Conservation (phyloP, 2,329 filamentous ascomycete species). For the Aspergillus latus region DNA sequence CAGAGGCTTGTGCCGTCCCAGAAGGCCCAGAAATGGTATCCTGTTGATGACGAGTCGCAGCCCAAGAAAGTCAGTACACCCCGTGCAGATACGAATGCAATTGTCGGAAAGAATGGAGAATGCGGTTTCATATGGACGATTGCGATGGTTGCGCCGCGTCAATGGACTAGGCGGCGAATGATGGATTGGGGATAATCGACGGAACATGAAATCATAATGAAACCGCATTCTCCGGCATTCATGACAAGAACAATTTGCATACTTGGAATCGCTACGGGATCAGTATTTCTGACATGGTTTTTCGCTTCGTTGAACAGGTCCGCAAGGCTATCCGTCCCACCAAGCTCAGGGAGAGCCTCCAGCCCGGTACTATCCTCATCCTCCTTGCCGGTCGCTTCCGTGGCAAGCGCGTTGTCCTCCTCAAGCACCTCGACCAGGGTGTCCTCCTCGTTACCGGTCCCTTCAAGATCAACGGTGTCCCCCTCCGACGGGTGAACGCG, state of each 20-base stretch:
- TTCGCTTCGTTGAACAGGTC: slow-evolving; percentile 59
- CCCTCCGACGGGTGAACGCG: slow-evolving; percentile 71
- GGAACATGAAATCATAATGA: slow-evolving; percentile 24
- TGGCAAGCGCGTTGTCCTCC: slow-evolving; percentile 98
- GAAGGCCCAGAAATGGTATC: slow-evolving; percentile 99
- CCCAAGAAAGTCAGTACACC: slow-evolving; percentile 85
- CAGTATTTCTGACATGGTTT: slow-evolving; percentile 27
- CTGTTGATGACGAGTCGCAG: slow-evolving; percentile 84
- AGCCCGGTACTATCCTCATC: slow-evolving; percentile 95
- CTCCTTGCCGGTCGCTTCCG: slow-evolving; percentile 99
- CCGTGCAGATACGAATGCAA: slow-evolving; percentile 18
- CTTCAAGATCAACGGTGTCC: slow-evolving; percentile 99
- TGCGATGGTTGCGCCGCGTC: slow-evolving; percentile 32
- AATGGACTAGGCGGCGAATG: slow-evolving; percentile 16
- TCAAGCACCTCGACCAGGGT: slow-evolving; percentile 96
- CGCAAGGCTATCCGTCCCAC: slow-evolving; percentile 91
- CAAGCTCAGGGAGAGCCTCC: slow-evolving; percentile 82
- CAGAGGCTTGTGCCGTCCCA: slow-evolving; percentile 85
- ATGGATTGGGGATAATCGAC: slow-evolving; percentile 23
- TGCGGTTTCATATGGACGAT: slow-evolving; percentile 32
- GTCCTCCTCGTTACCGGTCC: slow-evolving; percentile 98
- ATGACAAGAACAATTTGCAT: neutral
- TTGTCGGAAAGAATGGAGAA: slow-evolving; percentile 22
- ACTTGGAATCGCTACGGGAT: slow-evolving; percentile 2
- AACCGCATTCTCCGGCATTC: slow-evolving; percentile 23